Percentiles rank a stretch among this genome's conserved stretches.
phyloP scores from a whole-genome alignment of 2,329 filamentous ascomycete species.

The Phialophora macrospora region DNA sequence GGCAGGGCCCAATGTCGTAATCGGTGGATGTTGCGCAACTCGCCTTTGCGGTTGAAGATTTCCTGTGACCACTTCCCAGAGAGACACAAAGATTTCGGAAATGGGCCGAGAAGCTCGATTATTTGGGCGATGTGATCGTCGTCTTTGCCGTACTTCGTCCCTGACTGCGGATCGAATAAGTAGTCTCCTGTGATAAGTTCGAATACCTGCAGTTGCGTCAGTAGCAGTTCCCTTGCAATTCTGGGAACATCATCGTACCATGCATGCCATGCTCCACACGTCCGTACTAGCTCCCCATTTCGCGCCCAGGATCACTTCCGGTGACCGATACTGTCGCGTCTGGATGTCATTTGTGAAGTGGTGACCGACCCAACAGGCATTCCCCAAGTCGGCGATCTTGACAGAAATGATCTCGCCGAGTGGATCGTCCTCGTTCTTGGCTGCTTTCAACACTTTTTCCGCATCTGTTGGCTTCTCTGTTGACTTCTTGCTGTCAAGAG shows the following conservation, averaged over 20 bases:
- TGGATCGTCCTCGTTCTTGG: conserved; percentile 62
- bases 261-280: conserved; percentile 99
- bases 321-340: conserved; percentile 93
- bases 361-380: conserved; percentile 98
- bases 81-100: conserved; percentile 88
- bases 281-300: conserved; percentile 99
- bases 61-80: conserved; percentile 97
- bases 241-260: conserved; percentile 66
- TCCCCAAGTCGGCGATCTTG: conserved; percentile 97
- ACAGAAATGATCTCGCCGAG: conserved; percentile 77
- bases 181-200: conserved; percentile 98
- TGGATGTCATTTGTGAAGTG: conserved; percentile 99
- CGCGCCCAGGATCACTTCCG: conserved; percentile 92
- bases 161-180: conserved; percentile 96
- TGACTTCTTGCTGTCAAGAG: conserved; percentile 70
- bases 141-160: conserved; percentile 98
- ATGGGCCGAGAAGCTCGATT: conserved; percentile 91
- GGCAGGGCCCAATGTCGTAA: conserved; percentile 93
- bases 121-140: conserved; percentile 99
- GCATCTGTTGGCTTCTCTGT: conserved; percentile 54
- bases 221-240: conserved; percentile 6
- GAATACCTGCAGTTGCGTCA: conserved; percentile 69
- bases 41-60: conserved; percentile 97
- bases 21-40: conserved; percentile 95
- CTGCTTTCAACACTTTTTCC: conserved; percentile 57